Evolutionary conservation across 2,329 filamentous ascomycete genomes (phyloP).

Genomic region (Beauveria sp.): DNA sequence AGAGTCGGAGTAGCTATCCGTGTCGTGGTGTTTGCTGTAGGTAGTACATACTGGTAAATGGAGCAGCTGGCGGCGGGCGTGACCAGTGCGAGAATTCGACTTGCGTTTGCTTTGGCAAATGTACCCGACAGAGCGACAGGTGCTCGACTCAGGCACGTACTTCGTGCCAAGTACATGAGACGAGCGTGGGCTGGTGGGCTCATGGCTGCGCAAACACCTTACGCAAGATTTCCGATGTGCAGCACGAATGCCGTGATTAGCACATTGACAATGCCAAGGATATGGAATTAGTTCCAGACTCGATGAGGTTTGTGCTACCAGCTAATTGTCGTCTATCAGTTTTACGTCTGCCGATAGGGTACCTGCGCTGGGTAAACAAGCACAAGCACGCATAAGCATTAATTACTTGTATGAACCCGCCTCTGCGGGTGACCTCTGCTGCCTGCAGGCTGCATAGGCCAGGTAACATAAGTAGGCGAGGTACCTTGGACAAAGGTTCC

Average conservation of each 20-base stretch:
- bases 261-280: background rate
- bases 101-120: background rate
- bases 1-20: too few species aligned
- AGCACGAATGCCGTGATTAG: background rate
- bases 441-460: background rate
- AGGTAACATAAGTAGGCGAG: background rate
- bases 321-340: background rate
- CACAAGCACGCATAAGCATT: background rate
- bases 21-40: background rate
- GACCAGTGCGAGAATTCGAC: background rate
- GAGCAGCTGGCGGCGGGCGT: background rate
- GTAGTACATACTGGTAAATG: too few species aligned
- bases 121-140: slow-evolving; percentile 4
- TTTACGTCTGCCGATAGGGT: background rate
- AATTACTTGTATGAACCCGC: background rate
- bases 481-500: background rate
- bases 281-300: background rate
- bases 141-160: background rate
- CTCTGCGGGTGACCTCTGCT: background rate
- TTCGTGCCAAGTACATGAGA: background rate
- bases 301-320: background rate
- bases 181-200: background rate
- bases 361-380: background rate
- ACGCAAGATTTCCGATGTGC: background rate
- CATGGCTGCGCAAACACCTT: background rate